Base-by-base conservation (phyloP, 148 eudicot genomes). In the Arbutus unedo region DNA sequence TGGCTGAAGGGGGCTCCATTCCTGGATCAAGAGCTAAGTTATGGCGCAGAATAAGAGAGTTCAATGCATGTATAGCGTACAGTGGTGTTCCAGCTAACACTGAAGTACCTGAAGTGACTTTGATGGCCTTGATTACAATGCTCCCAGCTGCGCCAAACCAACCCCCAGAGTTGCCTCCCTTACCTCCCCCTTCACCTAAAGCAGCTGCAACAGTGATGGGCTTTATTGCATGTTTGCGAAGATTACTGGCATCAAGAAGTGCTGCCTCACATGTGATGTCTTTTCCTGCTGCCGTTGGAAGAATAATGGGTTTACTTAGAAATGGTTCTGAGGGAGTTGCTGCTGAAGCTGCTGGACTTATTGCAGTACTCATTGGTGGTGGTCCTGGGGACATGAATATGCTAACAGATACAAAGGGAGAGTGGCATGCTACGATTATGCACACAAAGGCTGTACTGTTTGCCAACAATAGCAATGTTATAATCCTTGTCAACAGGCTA, bases 11-110 rank as follows among this genome's bases (percentile, higher is more conserved):
- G 68, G 98, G 98, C 60, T 93, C 99, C 54, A 88, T 96, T 81
- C 98, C 99, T 87, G 98, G 99, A 85, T 96, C 99, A 82, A 90
- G 98, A 89, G 99, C 99, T 81, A 96, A 92, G 86, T 84, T 96
- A 59, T 96, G 99, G 99, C 94, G 99, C 77, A 91, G 99, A 91
- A 96, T 96, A 9, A 89, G 98, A 88, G 99, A 96, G 85, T 96
- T 96, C 81, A 96, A 94, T 89, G 99, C 99, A 68, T 96, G 98
- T 78, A 83, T 96, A 85, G 92, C 94, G 54, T 96, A 92, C 82
- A 81, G 89, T 88, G 99, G 99, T 71, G 95, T 96, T 48, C 99
- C 99, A 70, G 86, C 91, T 83, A 88, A 82, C 62, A 85, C 90
- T 83, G 99, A 96, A 87, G 99, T 96, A 59, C 97, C 99, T 64